Conservation (phyloP, 2,329 filamentous ascomycete genomes). For the Escovopsis sp. region DNA sequence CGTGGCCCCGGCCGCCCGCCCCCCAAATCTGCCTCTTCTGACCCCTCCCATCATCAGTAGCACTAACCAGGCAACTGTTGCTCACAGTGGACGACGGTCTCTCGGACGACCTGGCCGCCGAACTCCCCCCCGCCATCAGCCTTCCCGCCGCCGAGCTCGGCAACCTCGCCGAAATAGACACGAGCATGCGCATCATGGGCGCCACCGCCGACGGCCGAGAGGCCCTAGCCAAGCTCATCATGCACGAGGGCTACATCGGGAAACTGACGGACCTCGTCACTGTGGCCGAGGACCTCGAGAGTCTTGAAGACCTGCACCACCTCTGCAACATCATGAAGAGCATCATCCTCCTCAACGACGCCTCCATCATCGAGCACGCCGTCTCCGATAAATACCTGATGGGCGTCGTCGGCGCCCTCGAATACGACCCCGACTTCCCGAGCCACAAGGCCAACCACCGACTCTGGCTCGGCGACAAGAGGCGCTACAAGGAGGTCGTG, state of each 20-base stretch:
- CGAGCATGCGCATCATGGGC: constrained; percentile 66
- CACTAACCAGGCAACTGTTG: not conserved
- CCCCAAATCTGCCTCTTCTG: too few relatives aligned
- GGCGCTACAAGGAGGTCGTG: constrained; percentile 91
- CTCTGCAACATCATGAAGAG: constrained; percentile 98
- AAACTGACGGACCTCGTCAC: constrained; percentile 77
- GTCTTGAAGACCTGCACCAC: constrained; percentile 69
- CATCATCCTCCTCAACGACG: constrained; percentile 88
- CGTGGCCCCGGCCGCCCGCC: too few relatives aligned
- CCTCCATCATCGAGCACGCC: constrained; percentile 81
- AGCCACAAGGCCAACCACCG: constrained; percentile 95
- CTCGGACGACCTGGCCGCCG: constrained; percentile 72
- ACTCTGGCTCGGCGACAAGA: constrained; percentile 77
- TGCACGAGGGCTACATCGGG: constrained; percentile 71
- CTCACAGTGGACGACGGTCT: constrained; percentile 56
- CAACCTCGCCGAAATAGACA: constrained; percentile 72
- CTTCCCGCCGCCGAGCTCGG: constrained; percentile 70
- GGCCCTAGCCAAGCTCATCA: constrained; percentile 72
- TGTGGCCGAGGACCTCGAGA: constrained; percentile 84
- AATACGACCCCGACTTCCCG: constrained; percentile 97
- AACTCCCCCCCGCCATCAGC: constrained; percentile 53
- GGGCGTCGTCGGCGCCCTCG: constrained; percentile 86
- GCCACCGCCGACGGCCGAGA: constrained; percentile 64
- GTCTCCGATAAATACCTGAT: constrained; percentile 81
- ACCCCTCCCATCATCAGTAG: not conserved